A percentile compares a stretch with the other conserved stretches of the same genome.
Evolutionary conservation across 441 rosid genomes (phyloP).

Genomic region (Melastoma candidum): DNA sequence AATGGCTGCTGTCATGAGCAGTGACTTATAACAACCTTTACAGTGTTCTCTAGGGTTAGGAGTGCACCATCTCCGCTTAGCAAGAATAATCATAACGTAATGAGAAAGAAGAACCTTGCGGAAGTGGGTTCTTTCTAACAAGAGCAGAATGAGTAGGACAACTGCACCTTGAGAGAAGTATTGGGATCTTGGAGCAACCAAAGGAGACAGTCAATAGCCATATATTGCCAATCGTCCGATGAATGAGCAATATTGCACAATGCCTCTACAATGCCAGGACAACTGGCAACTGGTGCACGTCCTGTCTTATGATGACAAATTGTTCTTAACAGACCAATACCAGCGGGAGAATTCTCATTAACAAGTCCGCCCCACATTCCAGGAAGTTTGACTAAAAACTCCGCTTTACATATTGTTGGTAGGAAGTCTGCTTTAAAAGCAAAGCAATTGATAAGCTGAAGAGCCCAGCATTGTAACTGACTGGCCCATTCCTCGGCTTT

Average conservation of each 20-base stretch:
- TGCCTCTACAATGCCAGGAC: constrained; percentile 77
- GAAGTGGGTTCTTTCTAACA: too few species aligned
- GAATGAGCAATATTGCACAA: constrained; percentile 82
- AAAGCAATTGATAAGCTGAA: constrained; percentile 91
- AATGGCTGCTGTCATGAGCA: too few species aligned
- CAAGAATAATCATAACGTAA: too few species aligned
- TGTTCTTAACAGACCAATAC: constrained; percentile 85
- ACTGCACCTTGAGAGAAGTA: constrained; percentile 63
- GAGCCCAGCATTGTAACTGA: constrained; percentile 95
- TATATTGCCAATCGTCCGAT: constrained; percentile 95
- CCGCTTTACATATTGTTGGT: constrained; percentile 71
- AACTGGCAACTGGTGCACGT: constrained; percentile 76
- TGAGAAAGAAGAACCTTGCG: not conserved
- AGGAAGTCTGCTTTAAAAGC: constrained; percentile 94
- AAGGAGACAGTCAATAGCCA: constrained; percentile 93
- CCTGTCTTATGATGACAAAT: constrained; percentile 93
- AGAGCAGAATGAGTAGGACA: not conserved
- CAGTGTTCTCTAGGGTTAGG: not conserved
- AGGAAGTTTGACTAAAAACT: constrained; percentile 70
- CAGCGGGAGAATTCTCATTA: constrained; percentile 95
- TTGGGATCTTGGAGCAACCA: constrained; percentile 92
- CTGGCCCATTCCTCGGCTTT: constrained; percentile 99
- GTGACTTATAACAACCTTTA: not conserved
- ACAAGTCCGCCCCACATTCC: constrained; percentile 99
- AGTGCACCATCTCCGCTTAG: not conserved